Base-by-base conservation (phyloP, 768 basidiomycete genomes). In the Pulveroboletus ravenelii region DNA sequence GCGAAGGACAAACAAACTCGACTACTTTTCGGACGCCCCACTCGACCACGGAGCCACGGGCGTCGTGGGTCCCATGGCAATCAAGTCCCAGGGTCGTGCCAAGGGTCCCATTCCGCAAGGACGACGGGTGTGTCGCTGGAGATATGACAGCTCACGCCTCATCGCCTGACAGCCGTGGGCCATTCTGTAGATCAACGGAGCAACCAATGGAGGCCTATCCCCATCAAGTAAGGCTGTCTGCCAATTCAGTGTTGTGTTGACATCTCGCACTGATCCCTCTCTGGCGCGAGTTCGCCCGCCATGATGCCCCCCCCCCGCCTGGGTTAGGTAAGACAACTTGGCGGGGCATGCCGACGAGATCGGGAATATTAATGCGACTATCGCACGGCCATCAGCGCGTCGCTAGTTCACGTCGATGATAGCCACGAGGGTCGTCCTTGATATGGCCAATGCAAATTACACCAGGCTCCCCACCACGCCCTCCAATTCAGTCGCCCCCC, bases 391-490 rank as follows among this genome's bases (percentile, higher is more conserved):
- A 48, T 54, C 57, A 46, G 36, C 44, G 52, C 32, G 27, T 55
- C 44, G 47, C 36, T 44, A 55, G 45, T 50, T 51, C 29, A 34
- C 57, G 41, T 62, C 51, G 46, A 50, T 60, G 27, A 18, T 12
- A 45, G 35, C 61, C 58, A 63, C 60, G 61, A 63, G 60, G 58
- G 34, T 6, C 38, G 58, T 59, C 38, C 58, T 59, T 61, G 55
- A 39, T 31, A 44, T 44, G 20, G 30, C 18, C 20, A 34, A 39
- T 47, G 37, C 45, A 47, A 58, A 35, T 40, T 35, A 7, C 32
- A 7, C 32, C 41, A 14, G 6, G 6, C 52, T 32, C 45, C 36
- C 34, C 34, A 52, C 41, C 54, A 32, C 41, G 39, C 32, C 20
- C 20, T 23, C 20, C 43, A 27, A 27, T 23, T 23, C 20, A 23